phyloP scores from a whole-genome alignment of 306 rosid species.

The Malus domestica region ASM211411v1 NC_041789.1:32392501-32393000 shows the following conservation, averaged over 20 bases:
- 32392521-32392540: constrained; percentile 29
- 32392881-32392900: not conserved
- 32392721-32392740: not conserved
- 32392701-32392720: not conserved
- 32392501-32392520: constrained; percentile 62
- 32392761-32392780: not conserved
- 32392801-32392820: not conserved
- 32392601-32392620: constrained; percentile 50
- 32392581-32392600: constrained; percentile 37
- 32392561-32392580: constrained; percentile 71
- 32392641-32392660: constrained; percentile 54
- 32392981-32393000: not conserved
- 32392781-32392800: not conserved
- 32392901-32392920: not conserved
- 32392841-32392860: not conserved
- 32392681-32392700: constrained; percentile 1
- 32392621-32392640: constrained; percentile 41
- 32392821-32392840: not conserved
- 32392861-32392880: not conserved
- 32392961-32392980: not conserved
- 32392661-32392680: constrained; percentile 46
- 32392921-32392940: not conserved
- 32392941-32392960: not conserved
- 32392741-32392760: not conserved
- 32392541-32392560: constrained; percentile 68